phyloP scores from a whole-genome alignment of 495 filamentous ascomycete genomes.

The Physcia stellaris region DNA sequence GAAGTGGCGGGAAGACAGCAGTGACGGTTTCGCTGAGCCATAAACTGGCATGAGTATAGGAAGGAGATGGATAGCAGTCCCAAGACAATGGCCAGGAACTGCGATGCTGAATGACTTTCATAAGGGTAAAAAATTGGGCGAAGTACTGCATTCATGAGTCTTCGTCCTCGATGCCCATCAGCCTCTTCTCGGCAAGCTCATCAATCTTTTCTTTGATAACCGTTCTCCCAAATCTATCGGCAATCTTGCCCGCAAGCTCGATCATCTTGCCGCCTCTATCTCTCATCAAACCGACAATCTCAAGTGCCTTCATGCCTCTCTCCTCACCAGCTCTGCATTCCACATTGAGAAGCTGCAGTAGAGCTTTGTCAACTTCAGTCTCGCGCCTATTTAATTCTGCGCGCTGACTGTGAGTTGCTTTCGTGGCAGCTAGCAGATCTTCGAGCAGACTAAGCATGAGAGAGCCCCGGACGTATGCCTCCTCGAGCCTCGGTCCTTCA shows the following conservation, averaged over 20 bases:
- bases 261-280: constrained; percentile 73
- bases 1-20: too few relatives aligned
- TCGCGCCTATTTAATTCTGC: constrained; percentile 55
- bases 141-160: not conserved
- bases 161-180: constrained; percentile 31
- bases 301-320: constrained; percentile 82
- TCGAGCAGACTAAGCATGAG: constrained; percentile 55
- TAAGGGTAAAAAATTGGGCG: too few relatives aligned
- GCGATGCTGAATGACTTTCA: too few relatives aligned
- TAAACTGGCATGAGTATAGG: too few relatives aligned
- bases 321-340: constrained; percentile 91
- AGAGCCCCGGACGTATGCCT: constrained; percentile 63
- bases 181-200: constrained; percentile 53
- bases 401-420: constrained; percentile 52
- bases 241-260: constrained; percentile 73
- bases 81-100: too few relatives aligned
- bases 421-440: constrained; percentile 43
- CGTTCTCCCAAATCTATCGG: constrained; percentile 58
- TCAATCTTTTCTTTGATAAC: constrained; percentile 78
- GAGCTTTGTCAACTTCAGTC: constrained; percentile 68
- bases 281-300: constrained; percentile 64
- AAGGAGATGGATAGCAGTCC: too few relatives aligned
- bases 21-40: too few relatives aligned
- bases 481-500: constrained; percentile 45
- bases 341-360: constrained; percentile 77